Evolutionary conservation across 768 basidiomycete genomes (phyloP), one percentile per base, ranked within the genome.

Genomic region (Amanita muscaria): DNA sequence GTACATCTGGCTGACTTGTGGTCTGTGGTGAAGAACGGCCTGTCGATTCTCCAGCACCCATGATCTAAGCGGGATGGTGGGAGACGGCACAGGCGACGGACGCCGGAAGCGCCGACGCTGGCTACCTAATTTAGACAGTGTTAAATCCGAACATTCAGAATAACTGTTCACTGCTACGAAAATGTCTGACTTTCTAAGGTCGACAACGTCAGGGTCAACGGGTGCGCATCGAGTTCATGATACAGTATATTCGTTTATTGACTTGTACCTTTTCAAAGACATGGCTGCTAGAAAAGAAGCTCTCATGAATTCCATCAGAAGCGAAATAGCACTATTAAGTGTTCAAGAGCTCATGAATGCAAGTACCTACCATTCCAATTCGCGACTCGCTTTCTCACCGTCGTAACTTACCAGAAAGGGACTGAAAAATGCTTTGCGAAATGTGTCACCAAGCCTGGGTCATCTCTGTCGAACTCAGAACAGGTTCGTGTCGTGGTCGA

Each of bases 261-360:
- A 36, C 23, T 34, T 38, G 31, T 49, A 40, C 36, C 27, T 37
- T 47, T 16, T 24, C 23, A 8, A 48, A 74, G 75, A 77, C 50
- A 64, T 67, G 65, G 53, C 56, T 21, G 60, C 70, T 18, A 64
- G 64, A 38, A 78, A 77, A 57, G 70, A 78, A 55, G 67, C 69
- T 9, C 62, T 76, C 44, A 83, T 85, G 79, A 70, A 71, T 41
- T 68, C 72, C 33, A 73, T 91, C 39, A 73, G 76, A 27, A 72
- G 72, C 33, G 86, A 91, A 64, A 66, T 90, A 47, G 82, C 76
- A 5, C 65, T 86, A 10, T 71, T 74, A 1, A 86, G 84, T 46
- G 88, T 83, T 0, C 87, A 90, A 57, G 83, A 87, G 52, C 77
- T 91, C 39, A 81, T 91, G 60, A 82, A 79, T 48, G 88, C n/a